These are phyloP conservation scores for Xanthoconium stramineum DNA, from an alignment of 768 basidiomycete genomes.

Conservation along the genomic window DNA sequence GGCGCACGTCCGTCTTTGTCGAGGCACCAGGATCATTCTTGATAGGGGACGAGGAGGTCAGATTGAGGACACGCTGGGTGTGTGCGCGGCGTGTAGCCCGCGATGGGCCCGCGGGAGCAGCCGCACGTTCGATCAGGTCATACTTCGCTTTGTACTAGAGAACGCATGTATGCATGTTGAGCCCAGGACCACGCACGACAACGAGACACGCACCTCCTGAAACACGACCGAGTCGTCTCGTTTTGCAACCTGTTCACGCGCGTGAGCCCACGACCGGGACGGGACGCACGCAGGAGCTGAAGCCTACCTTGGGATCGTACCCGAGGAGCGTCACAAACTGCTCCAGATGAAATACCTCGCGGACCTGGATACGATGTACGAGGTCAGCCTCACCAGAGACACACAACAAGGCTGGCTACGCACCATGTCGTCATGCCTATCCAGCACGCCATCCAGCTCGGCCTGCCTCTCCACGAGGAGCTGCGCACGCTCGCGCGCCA, in stretches of 20 bases:
- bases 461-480: conserved; percentile 58
- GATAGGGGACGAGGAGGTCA: conserved; percentile 29
- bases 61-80: conserved; percentile 49
- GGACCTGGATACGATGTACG: conserved; percentile 45
- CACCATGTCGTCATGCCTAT: conserved; percentile 73
- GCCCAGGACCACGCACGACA: neutral
- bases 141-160: conserved; percentile 57
- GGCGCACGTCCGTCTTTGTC: conserved; percentile 12
- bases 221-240: conserved; percentile 70
- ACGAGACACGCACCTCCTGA: conserved; percentile 51
- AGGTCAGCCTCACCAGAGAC: neutral
- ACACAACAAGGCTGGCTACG: conserved; percentile 29
- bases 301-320: conserved; percentile 69
- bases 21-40: conserved; percentile 6
- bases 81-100: conserved; percentile 61
- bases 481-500: conserved; percentile 38
- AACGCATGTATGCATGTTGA: neutral
- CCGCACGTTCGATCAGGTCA: conserved; percentile 54
- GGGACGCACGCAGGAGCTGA: neutral
- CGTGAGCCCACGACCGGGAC: neutral
- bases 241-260: conserved; percentile 59
- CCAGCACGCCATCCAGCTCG: conserved; percentile 55
- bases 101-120: conserved; percentile 42
- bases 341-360: conserved; percentile 89
- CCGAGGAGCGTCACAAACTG: conserved; percentile 70